Evolutionary conservation across 1,284 basidiomycete species (phyloP).

Genomic region (Blastosporella zonata): DNA sequence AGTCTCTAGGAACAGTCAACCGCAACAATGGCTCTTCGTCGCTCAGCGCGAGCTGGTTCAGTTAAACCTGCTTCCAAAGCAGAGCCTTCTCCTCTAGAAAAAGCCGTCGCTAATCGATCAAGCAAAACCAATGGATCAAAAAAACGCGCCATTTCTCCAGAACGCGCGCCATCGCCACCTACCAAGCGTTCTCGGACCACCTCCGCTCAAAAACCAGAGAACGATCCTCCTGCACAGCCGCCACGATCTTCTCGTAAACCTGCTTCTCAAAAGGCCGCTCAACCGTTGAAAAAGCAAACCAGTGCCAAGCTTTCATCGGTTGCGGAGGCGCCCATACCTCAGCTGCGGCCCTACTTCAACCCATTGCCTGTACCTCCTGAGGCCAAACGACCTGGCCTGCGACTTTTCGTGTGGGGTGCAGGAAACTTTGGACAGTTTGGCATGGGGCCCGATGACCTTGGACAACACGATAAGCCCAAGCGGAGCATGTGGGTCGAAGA

Average conservation of each 20-base stretch:
- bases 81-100: conserved; percentile 28
- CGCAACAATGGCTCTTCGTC: conserved; percentile 41
- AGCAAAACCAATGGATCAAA: conserved; percentile 28
- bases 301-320: conserved; percentile 35
- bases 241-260: conserved; percentile 27
- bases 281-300: conserved; percentile 30
- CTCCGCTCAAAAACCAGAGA: conserved; percentile 32
- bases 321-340: conserved; percentile 30
- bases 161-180: conserved; percentile 41
- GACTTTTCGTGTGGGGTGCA: conserved; percentile 82
- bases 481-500: conserved; percentile 64
- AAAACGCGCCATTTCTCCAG: conserved; percentile 44
- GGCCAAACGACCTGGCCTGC: conserved; percentile 52
- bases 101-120: conserved; percentile 20
- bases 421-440: conserved; percentile 91
- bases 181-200: conserved; percentile 40
- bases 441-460: conserved; percentile 67
- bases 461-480: conserved; percentile 70
- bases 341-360: conserved; percentile 56
- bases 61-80: conserved; percentile 32
- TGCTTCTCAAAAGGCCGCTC: conserved; percentile 27
- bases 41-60: conserved; percentile 50
- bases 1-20: neutral
- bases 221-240: conserved; percentile 26
- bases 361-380: conserved; percentile 50